Evolutionary conservation across 106 monocot species (phyloP).

Genomic region (Xerophyta viscosa): DNA sequence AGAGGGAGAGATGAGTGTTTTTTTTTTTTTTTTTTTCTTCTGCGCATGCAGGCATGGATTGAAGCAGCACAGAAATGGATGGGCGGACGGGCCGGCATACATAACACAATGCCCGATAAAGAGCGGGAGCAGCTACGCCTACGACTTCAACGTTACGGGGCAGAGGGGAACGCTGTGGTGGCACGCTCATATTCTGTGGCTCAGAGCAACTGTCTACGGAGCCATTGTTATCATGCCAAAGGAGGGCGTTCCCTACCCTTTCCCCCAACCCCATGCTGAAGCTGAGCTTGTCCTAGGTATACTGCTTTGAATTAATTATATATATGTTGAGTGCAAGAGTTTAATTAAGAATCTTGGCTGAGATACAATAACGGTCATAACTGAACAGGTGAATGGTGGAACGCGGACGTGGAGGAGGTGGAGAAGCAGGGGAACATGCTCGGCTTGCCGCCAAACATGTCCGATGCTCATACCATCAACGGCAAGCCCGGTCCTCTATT

Average conservation of each 20-base stretch:
- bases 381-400: constrained; percentile 32
- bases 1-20: too few relatives aligned
- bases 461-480: constrained; percentile 26
- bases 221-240: constrained; percentile 47
- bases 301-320: neutral
- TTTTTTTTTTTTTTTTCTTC: too few relatives aligned
- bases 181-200: constrained; percentile 57
- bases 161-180: constrained; percentile 47
- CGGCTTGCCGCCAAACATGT: constrained; percentile 17
- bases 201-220: constrained; percentile 45
- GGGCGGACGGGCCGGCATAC: constrained; percentile 48
- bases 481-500: constrained; percentile 26
- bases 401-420: constrained; percentile 12
- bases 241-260: constrained; percentile 25
- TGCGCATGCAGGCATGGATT: constrained; percentile 31
- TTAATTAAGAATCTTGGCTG: too few relatives aligned
- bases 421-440: constrained; percentile 9
- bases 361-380: too few relatives aligned
- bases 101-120: constrained; percentile 40
- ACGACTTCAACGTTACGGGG: constrained; percentile 30
- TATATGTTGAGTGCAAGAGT: neutral
- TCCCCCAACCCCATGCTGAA: constrained; percentile 24
- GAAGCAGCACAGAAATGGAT: constrained; percentile 44
- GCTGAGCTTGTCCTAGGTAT: constrained; percentile 26
- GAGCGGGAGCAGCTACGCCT: constrained; percentile 25